Conservation (phyloP, 768 basidiomycete genomes). For the Leccinum broughii region DNA sequence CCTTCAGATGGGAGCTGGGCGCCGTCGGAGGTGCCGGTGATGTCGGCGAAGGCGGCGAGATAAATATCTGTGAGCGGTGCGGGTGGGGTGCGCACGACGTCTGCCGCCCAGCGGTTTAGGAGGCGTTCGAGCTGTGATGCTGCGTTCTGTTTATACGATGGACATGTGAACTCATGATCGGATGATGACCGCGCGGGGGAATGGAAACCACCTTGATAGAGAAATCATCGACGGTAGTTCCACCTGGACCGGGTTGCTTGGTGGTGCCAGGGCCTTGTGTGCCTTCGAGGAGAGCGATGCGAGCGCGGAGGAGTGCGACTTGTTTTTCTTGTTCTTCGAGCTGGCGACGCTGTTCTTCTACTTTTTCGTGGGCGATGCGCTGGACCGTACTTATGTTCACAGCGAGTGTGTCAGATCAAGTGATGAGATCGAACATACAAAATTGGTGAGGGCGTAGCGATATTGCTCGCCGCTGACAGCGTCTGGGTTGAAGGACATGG, state of each 20-base stretch:
- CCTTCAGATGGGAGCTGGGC: conserved; percentile 43
- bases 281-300: conserved; percentile 77
- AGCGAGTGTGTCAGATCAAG: not conserved
- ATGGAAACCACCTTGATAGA: conserved; percentile 67
- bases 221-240: conserved; percentile 80
- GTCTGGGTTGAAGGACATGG: conserved; percentile 20
- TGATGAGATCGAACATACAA: conserved; percentile 48
- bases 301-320: conserved; percentile 67
- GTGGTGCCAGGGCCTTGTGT: not conserved
- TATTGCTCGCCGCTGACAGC: conserved; percentile 62
- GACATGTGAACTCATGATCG: not conserved
- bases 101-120: conserved; percentile 88
- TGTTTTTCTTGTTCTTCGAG: conserved; percentile 84
- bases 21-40: conserved; percentile 44
- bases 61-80: conserved; percentile 53
- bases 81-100: conserved; percentile 61
- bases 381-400: not conserved
- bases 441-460: conserved; percentile 81
- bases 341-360: conserved; percentile 76
- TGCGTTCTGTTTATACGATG: conserved; percentile 52
- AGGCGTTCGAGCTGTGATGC: conserved; percentile 80
- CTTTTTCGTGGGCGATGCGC: conserved; percentile 88
- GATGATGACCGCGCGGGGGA: not conserved
- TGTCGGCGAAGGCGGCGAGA: conserved; percentile 58
- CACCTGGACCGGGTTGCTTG: conserved; percentile 52